Evolutionary conservation across 495 filamentous ascomycete genomes (phyloP).

Genomic region (Entonaema liquescens): DNA sequence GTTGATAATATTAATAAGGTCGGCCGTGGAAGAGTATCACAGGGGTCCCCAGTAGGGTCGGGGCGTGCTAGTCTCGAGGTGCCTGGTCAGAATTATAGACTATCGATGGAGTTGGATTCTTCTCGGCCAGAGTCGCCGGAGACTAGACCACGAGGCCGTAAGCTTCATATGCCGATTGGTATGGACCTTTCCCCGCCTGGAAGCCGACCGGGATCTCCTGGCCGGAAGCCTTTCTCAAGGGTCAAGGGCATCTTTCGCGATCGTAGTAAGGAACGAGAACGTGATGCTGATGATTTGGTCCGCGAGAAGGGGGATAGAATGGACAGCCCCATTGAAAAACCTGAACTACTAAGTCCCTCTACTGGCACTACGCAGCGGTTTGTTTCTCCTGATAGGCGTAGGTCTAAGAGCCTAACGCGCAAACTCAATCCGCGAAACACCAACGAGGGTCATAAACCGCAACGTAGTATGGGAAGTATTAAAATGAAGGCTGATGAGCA

Average conservation of each 20-base stretch:
- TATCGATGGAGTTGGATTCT: conserved; percentile 54
- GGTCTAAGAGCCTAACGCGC: conserved; percentile 52
- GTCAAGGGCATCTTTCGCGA: conserved; percentile 60
- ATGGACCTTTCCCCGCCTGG: conserved; percentile 55
- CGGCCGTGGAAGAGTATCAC: conserved; percentile 29
- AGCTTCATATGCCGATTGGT: conserved; percentile 46
- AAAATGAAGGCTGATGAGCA: conserved; percentile 54
- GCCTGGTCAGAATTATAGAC: conserved; percentile 41
- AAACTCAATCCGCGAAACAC: conserved; percentile 43
- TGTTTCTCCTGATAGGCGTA: conserved; percentile 41
- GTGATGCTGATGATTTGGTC: conserved; percentile 9
- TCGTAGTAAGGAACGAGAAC: conserved; percentile 51
- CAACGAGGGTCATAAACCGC: conserved; percentile 50
- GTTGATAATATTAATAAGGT: conserved; percentile 43
- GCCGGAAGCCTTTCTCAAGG: conserved; percentile 54
- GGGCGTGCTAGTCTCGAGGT: conserved; percentile 55
- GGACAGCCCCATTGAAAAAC: conserved; percentile 30
- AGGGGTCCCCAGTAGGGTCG: conserved; percentile 38
- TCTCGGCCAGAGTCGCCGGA: conserved; percentile 54
- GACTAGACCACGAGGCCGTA: conserved; percentile 43
- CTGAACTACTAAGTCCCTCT: conserved; percentile 35
- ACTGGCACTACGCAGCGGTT: conserved; percentile 40
- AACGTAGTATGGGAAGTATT: conserved; percentile 50
- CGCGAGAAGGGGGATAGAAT: conserved; percentile 43
- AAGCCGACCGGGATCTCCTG: conserved; percentile 54